phyloP scores from a whole-genome alignment of 495 filamentous ascomycete genomes.

The Penicillium manginii region DNA sequence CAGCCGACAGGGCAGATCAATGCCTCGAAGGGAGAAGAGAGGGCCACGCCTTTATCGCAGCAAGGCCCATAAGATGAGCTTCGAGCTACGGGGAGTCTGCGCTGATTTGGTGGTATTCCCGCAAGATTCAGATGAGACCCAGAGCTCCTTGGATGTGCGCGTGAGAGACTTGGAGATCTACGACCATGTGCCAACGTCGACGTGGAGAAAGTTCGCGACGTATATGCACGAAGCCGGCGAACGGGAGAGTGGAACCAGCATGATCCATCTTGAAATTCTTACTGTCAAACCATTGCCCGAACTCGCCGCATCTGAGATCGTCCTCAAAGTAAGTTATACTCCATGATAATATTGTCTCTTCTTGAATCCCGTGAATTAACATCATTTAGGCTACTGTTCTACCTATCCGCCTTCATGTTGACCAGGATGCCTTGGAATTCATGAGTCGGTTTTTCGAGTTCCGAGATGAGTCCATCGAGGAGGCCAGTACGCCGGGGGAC shows the following conservation, averaged over 20 bases:
- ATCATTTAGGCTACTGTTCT: conserved; percentile 68
- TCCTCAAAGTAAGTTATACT: conserved; percentile 65
- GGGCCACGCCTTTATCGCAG: conserved; percentile 76
- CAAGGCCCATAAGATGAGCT: conserved; percentile 91
- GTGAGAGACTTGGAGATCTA: conserved; percentile 86
- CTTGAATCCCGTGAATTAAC: conserved; percentile 1
- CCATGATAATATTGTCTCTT: neutral
- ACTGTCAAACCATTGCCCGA: conserved; percentile 84
- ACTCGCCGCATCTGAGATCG: conserved; percentile 86
- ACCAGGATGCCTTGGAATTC: conserved; percentile 98
- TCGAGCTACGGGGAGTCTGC: conserved; percentile 86
- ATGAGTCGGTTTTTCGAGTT: conserved; percentile 98
- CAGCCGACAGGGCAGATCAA: conserved; percentile 51
- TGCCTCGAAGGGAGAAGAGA: conserved; percentile 54
- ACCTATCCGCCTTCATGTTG: conserved; percentile 90
- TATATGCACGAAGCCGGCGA: conserved; percentile 87
- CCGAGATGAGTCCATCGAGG: conserved; percentile 72
- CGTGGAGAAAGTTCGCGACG: conserved; percentile 97
- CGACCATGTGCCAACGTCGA: conserved; percentile 92
- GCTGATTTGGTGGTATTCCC: conserved; percentile 85
- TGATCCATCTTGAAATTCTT: conserved; percentile 86
- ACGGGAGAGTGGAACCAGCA: conserved; percentile 80
- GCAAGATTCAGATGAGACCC: conserved; percentile 73
- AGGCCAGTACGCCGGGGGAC: conserved; percentile 61
- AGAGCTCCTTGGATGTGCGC: conserved; percentile 82